Evolutionary conservation across 306 rosid genomes (phyloP).

Genomic region (Albizia julibrissin): DNA sequence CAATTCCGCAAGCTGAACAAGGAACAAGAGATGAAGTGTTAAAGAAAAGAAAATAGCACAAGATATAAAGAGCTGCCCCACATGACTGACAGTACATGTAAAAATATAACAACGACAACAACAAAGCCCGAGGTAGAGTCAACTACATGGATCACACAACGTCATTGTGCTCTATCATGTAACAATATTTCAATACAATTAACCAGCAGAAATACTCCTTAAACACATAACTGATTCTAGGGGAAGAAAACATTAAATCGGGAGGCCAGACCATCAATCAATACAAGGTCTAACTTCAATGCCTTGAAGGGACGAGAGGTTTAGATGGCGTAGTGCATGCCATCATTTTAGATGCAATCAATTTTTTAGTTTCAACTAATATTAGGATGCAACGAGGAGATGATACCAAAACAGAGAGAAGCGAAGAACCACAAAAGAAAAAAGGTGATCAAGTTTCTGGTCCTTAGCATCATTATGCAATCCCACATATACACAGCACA

Average conservation of each 20-base stretch:
- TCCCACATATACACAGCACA: conserved; percentile 22
- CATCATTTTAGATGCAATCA: conserved; percentile 17
- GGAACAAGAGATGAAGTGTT: conserved; percentile 24
- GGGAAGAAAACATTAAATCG: conserved; percentile 17
- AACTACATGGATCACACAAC: too few species aligned
- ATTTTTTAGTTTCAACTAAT: conserved; percentile 18
- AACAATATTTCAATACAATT: not conserved
- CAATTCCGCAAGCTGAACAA: conserved; percentile 80
- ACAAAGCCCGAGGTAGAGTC: too few species aligned
- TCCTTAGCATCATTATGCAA: conserved; percentile 10
- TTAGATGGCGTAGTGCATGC: not conserved
- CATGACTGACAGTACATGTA: conserved; percentile 9
- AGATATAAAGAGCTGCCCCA: not conserved
- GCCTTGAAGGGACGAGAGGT: not conserved
- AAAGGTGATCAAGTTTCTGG: conserved; percentile 23
- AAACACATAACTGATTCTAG: conserved; percentile 20
- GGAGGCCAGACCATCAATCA: not conserved
- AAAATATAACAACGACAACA: not conserved
- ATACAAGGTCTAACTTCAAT: conserved; percentile 17
- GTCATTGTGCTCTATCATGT: not conserved
- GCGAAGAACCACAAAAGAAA: conserved; percentile 16
- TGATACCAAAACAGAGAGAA: not conserved
- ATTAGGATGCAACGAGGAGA: conserved; percentile 15
- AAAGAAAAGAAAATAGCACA: not conserved
- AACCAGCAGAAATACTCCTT: conserved; percentile 14